phyloP scores from a whole-genome alignment of 1,284 basidiomycete genomes.

The Papiliotrema laurentii region DNA sequence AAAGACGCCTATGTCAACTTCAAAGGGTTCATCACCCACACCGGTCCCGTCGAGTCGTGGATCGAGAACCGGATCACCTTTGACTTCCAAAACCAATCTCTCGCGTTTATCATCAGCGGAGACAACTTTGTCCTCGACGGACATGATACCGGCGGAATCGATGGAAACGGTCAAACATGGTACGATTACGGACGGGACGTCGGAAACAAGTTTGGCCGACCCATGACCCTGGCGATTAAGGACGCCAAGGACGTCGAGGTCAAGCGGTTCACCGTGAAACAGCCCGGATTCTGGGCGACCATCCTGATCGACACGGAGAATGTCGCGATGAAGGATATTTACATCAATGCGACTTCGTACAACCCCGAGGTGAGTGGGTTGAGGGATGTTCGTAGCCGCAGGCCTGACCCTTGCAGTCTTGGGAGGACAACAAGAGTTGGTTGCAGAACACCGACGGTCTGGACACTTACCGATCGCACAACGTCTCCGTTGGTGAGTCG shows the following conservation, averaged over 20 bases:
- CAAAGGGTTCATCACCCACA: slow-evolving; percentile 57
- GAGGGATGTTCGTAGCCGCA: too few species aligned
- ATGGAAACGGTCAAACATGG: slow-evolving; percentile 60
- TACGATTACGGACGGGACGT: slow-evolving; percentile 53
- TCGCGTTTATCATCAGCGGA: slow-evolving; percentile 62
- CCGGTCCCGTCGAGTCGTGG: slow-evolving; percentile 59
- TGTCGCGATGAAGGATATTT: slow-evolving; percentile 46
- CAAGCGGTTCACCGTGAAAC: slow-evolving; percentile 55
- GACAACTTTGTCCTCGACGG: slow-evolving; percentile 58
- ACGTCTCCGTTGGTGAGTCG: slow-evolving; percentile 48
- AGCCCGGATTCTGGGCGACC: slow-evolving; percentile 63
- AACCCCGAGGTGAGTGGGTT: slow-evolving; percentile 50
- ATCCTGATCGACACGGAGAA: slow-evolving; percentile 55
- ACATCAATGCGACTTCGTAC: slow-evolving; percentile 60
- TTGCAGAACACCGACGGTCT: slow-evolving; percentile 56
- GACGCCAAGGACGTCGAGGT: slow-evolving; percentile 53
- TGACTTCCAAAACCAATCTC: slow-evolving; percentile 58
- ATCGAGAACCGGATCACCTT: slow-evolving; percentile 56
- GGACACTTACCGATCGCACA: slow-evolving; percentile 58
- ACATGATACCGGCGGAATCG: slow-evolving; percentile 58
- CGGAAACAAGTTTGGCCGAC: slow-evolving; percentile 52
- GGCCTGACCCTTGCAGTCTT: slow-evolving; percentile 3
- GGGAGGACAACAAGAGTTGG: slow-evolving; percentile 33
- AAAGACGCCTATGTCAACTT: slow-evolving; percentile 54
- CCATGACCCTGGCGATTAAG: slow-evolving; percentile 58